Evolutionary conservation across 306 rosid genomes (phyloP), one percentile per base, ranked within the genome.

Genomic region (Sechiopsis laciniata): DNA sequence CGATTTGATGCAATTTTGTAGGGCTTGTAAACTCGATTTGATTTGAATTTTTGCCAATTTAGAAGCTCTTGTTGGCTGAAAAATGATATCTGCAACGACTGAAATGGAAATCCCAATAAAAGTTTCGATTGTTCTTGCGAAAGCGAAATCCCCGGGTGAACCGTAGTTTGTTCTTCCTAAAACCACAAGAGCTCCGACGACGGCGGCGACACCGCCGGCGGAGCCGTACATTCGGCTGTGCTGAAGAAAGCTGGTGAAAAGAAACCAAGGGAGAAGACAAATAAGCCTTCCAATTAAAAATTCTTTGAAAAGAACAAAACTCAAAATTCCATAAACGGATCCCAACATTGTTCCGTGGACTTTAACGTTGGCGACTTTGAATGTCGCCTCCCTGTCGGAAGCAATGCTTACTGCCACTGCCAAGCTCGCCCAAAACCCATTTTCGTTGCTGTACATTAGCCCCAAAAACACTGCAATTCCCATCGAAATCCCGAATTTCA

Each of bases 291-390:
- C 12, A 0, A 84, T 70, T 19, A 85, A 26, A 40, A 80, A 62
- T 57, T 64, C 81, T 51, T 81, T 59, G 46, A 87, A 87, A n/a
- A 90, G 75, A 16, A 87, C 84, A 71, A 86, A 87, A 2, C 83
- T 88, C 71, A 88, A 71, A 0, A 88, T 83, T 48, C 97, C 97
- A 57, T 85, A 88, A 17, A 87, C 84, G 1, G 86, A 77, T 10
- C 97, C 95, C 10, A 91, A 50, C 14, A 85, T 89, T 0, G 90
- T 88, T 37, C 97, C 97, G 19, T 88, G 95, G 37, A 84, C 84
- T 72, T 88, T 88, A 2, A 84, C 69, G 80, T 87, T 90, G 3
- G 95, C 84, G 2, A 80, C 82, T 77, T 78, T 82, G 42, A 88
- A 85, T 20, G 92, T 84, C 11, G 95, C 75, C 59, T 90, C 95